Evolutionary conservation across 805 yeast genomes (phyloP).

Genomic region (Lipomyces yamanashiensis): DNA sequence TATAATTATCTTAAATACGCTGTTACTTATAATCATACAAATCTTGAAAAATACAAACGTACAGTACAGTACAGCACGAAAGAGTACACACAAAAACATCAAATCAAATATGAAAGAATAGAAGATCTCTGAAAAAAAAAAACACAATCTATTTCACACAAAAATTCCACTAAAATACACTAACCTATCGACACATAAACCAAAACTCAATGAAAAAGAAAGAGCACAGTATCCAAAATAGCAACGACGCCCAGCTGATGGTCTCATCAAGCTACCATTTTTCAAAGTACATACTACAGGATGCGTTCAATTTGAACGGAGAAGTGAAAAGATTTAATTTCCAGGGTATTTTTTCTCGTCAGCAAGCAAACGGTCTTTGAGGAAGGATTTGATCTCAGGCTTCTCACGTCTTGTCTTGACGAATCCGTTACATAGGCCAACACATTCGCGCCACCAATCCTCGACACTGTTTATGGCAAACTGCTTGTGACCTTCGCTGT

Average conservation of each 20-base stretch:
- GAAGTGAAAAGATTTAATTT: neutral
- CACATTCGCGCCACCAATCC: slow-evolving; percentile 36
- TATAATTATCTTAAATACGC: too few relatives aligned
- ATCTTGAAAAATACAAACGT: neutral
- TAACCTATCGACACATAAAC: neutral
- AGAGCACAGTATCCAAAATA: neutral
- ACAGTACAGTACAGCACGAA: neutral
- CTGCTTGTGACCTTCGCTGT: neutral
- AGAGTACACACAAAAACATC: neutral
- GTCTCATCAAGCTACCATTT: too few relatives aligned
- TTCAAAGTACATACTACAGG: too few relatives aligned
- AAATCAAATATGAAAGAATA: too few relatives aligned
- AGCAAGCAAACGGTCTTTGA: slow-evolving; percentile 27
- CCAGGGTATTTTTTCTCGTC: slow-evolving; percentile 31
- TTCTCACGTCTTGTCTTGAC: slow-evolving; percentile 18
- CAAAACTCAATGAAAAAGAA: neutral
- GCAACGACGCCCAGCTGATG: too few relatives aligned
- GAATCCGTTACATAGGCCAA: slow-evolving; percentile 30
- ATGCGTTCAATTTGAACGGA: neutral
- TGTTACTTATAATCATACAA: neutral
- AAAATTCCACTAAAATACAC: slow-evolving; percentile 4
- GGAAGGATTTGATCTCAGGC: slow-evolving; percentile 26
- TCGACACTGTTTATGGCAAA: slow-evolving; percentile 20
- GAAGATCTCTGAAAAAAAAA: too few relatives aligned
- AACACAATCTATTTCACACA: neutral